These are phyloP conservation scores for Botryotinia convoluta DNA, from an alignment of 2,329 filamentous ascomycete species.

Conservation along the genomic window DNA sequence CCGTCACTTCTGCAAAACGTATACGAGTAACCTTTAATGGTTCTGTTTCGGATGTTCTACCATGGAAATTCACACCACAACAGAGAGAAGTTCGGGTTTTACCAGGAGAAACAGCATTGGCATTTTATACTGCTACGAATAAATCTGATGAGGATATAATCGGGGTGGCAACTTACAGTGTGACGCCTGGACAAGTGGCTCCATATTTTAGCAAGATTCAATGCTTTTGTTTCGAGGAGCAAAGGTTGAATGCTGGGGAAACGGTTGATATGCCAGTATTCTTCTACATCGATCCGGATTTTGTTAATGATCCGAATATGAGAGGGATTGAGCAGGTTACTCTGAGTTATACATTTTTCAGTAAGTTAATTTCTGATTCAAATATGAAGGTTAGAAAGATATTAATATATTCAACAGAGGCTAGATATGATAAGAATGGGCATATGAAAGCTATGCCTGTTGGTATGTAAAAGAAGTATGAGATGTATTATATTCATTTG, in stretches of 20 bases:
- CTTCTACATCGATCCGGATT: constrained; percentile 96
- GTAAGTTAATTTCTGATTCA: constrained; percentile 54
- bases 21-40: constrained; percentile 96
- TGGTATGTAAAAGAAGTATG: constrained; percentile 24
- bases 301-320: constrained; percentile 90
- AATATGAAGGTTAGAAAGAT: not conserved
- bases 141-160: constrained; percentile 89
- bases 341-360: constrained; percentile 97
- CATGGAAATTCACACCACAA: constrained; percentile 96
- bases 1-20: constrained; percentile 76
- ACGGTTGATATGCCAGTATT: constrained; percentile 99
- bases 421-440: constrained; percentile 79
- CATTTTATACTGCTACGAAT: constrained; percentile 97
- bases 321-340: constrained; percentile 92
- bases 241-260: constrained; percentile 90
- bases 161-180: constrained; percentile 95
- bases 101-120: constrained; percentile 92
- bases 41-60: constrained; percentile 89
- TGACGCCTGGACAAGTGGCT: constrained; percentile 91
- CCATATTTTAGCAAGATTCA: constrained; percentile 99
- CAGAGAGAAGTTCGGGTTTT: constrained; percentile 94
- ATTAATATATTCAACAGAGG: constrained; percentile 52
- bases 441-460: constrained; percentile 47
- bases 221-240: constrained; percentile 98
- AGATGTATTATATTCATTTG: constrained; percentile 19